Conservation (phyloP, 495 filamentous ascomycete species). For the Tuber borchii region DNA sequence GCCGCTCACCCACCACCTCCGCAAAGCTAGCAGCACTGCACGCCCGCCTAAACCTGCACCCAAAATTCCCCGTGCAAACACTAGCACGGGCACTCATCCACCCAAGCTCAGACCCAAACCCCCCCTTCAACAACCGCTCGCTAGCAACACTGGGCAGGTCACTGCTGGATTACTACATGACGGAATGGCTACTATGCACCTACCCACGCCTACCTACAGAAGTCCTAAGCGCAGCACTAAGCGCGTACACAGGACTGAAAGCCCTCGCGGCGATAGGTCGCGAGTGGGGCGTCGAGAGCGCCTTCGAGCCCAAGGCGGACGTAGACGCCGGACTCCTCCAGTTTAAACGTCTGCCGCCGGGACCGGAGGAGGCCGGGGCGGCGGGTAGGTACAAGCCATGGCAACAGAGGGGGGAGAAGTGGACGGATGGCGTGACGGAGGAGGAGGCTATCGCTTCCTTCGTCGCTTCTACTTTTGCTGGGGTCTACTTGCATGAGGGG, state of each 20-base stretch:
- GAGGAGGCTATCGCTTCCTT: constrained; percentile 54
- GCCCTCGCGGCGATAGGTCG: constrained; percentile 61
- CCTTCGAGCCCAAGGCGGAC: constrained; percentile 74
- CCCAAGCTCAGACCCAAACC: constrained; percentile 67
- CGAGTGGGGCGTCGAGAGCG: constrained; percentile 86
- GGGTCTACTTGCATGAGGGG: constrained; percentile 71
- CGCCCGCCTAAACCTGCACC: constrained; percentile 76
- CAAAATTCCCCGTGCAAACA: constrained; percentile 73
- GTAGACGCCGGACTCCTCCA: constrained; percentile 93
- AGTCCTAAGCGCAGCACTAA: constrained; percentile 75
- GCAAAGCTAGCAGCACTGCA: constrained; percentile 91
- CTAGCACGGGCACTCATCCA: constrained; percentile 83
- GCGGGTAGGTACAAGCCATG: background rate
- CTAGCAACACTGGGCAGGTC: constrained; percentile 74
- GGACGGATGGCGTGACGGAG: constrained; percentile 19
- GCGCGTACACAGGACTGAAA: constrained; percentile 67
- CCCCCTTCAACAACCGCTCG: constrained; percentile 71
- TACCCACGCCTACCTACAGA: constrained; percentile 84
- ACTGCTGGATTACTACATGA: constrained; percentile 75
- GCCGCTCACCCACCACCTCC: constrained; percentile 60
- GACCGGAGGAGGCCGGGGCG: constrained; percentile 33
- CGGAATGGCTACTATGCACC: constrained; percentile 75
- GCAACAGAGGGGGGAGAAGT: background rate
- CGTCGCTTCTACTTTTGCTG: constrained; percentile 72
- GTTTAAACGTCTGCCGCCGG: constrained; percentile 58